Evolutionary conservation across 768 basidiomycete genomes (phyloP).

Genomic region (Chiua virens): DNA sequence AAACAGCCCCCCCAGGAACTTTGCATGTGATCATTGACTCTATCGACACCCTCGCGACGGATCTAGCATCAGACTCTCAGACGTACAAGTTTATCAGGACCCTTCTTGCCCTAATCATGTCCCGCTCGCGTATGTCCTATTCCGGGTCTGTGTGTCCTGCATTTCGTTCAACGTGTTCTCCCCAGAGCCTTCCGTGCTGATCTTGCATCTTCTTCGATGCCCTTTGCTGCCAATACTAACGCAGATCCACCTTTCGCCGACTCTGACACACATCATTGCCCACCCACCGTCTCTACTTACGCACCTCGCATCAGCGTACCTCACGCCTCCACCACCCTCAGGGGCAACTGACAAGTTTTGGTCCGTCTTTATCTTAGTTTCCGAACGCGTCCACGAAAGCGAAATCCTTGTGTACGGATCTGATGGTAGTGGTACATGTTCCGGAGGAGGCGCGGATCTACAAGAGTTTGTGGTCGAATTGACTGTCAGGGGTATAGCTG

Average conservation of each 20-base stretch:
- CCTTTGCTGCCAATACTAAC: constrained; percentile 54
- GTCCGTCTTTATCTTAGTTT: constrained; percentile 70
- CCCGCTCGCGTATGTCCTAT: constrained; percentile 47
- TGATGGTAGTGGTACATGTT: constrained; percentile 46
- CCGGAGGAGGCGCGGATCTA: constrained; percentile 32
- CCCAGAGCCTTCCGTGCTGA: constrained; percentile 55
- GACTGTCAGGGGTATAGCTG: constrained; percentile 45
- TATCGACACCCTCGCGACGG: constrained; percentile 60
- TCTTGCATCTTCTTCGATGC: constrained; percentile 55
- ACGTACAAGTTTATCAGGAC: constrained; percentile 52
- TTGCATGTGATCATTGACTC: constrained; percentile 72
- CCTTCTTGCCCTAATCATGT: constrained; percentile 44
- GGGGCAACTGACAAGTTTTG: constrained; percentile 73
- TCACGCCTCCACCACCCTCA: constrained; percentile 67
- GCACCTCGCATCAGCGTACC: constrained; percentile 69
- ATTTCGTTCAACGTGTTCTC: constrained; percentile 9
- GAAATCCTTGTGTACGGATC: constrained; percentile 61
- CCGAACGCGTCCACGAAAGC: constrained; percentile 58
- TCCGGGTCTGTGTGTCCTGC: background rate
- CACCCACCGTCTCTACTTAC: constrained; percentile 70
- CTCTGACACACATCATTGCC: constrained; percentile 61
- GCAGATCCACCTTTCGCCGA: constrained; percentile 62
- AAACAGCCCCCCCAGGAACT: constrained; percentile 43
- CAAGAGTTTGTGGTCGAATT: constrained; percentile 64
- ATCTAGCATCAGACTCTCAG: constrained; percentile 53